Base-by-base conservation (phyloP, 495 filamentous ascomycete genomes). In the Jackrogersella multiformis region DNA sequence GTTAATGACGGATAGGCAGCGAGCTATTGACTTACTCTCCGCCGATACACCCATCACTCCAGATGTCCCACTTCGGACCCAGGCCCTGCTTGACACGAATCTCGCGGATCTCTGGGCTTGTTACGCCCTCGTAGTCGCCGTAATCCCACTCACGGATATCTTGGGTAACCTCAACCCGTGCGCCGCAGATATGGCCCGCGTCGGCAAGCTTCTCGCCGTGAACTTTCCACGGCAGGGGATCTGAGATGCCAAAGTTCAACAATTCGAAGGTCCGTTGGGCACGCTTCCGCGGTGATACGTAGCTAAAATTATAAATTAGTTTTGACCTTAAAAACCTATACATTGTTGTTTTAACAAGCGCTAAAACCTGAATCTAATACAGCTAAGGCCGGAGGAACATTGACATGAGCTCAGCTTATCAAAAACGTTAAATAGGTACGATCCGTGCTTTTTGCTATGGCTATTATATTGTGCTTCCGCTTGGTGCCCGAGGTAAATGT, bases 71-170 rank as follows among this genome's bases (percentile, higher is more conserved):
- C 28, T 73, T 58, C 2, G 77, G 71, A 53, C 86, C 80, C 26
- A 92, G 75, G 2, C 87, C 84, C 64, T 89, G 74, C 66, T 83
- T 76, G 73, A 81, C 85, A 30, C 92, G 81, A 55, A 82, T 59
- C 53, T 85, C 79, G 21, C 83, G 73, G 70, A 98, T 97, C 71
- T 91, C 77, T 13, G 84, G 75, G 56, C 85, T 89, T 5, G 91
- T 96, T 75, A 96, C 86, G 1, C 95, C 95, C 75, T 99, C 95
- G 74, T 98, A 99, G 65, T 90, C 87, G 9, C 95, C 95, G 69
- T 99, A 99, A 78, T 96, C 92, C 94, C 94, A 99, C 74, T 99
- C 94, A 10, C 90, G 84, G 24, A 97, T 87, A 48, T 90, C 87
- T 61, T 93, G 86, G 0, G 91, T 92, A 39, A 95, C 78, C 66